Conservation (phyloP, 2,329 filamentous ascomycete genomes). For the Aspergillus spinulosporus region DNA sequence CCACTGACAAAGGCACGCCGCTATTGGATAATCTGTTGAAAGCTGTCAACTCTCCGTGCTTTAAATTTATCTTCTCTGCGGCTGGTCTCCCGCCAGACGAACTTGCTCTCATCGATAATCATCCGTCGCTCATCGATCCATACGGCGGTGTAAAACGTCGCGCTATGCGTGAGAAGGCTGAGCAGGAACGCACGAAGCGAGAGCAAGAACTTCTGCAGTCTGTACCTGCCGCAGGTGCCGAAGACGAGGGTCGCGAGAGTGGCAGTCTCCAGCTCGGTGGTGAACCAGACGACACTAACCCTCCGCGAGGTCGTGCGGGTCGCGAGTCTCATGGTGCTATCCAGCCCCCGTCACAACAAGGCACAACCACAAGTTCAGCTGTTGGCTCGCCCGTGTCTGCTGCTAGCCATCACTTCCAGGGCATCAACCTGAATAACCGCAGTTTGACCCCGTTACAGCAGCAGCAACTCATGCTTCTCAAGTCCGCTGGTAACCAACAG, state of each 20-base stretch:
- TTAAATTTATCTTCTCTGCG: slow-evolving; percentile 57
- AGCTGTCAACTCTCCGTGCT: slow-evolving; percentile 50
- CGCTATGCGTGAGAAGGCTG: slow-evolving; percentile 69
- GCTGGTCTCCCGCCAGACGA: slow-evolving; percentile 50
- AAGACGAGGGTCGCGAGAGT: slow-evolving; percentile 76
- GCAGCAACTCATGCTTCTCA: slow-evolving; percentile 67
- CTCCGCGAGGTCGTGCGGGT: slow-evolving; percentile 46
- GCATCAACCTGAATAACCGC: slow-evolving; percentile 65
- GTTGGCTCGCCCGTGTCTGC: slow-evolving; percentile 45
- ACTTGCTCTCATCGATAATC: slow-evolving; percentile 54
- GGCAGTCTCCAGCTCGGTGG: slow-evolving; percentile 87
- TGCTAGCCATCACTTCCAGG: slow-evolving; percentile 49
- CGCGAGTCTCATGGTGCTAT: slow-evolving; percentile 65
- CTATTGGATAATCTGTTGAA: slow-evolving; percentile 47
- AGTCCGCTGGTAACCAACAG: slow-evolving; percentile 59
- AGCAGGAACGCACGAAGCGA: slow-evolving; percentile 59
- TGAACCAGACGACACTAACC: slow-evolving; percentile 80
- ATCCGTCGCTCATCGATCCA: slow-evolving; percentile 79
- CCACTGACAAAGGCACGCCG: slow-evolving; percentile 28
- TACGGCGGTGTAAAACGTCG: slow-evolving; percentile 80
- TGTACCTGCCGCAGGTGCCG: slow-evolving; percentile 45
- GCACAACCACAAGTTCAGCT: slow-evolving; percentile 45
- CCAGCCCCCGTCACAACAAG: slow-evolving; percentile 75
- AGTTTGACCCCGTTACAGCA: slow-evolving; percentile 80
- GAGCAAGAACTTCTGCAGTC: slow-evolving; percentile 57